A percentile compares a stretch with the other conserved stretches of the same genome.
Conservation (phyloP, 345 rosid genomes). For the Gossypium herbaceum region DNA sequence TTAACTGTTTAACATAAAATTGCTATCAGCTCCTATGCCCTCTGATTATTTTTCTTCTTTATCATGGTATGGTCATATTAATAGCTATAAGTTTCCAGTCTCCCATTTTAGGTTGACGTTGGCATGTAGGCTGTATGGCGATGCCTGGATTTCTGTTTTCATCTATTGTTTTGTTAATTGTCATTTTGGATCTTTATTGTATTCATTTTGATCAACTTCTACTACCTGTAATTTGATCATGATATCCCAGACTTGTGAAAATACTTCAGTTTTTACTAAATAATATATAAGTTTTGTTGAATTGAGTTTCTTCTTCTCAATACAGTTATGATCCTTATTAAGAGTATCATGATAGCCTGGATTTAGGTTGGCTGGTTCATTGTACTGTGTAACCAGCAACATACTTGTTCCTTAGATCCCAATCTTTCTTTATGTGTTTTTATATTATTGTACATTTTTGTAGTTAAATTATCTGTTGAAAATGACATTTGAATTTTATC, state of each 20-base stretch:
- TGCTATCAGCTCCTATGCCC: background rate
- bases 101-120: background rate
- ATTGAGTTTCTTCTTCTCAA: background rate
- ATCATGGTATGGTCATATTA: background rate
- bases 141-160: background rate
- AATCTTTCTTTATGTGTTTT: background rate
- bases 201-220: background rate
- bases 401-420: background rate
- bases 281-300: background rate
- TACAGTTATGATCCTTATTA: background rate
- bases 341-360: background rate
- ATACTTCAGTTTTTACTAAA: background rate
- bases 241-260: background rate
- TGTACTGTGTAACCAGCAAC: background rate
- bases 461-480: background rate
- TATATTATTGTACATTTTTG: background rate
- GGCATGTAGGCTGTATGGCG: background rate
- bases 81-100: background rate
- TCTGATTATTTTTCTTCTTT: background rate
- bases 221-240: background rate
- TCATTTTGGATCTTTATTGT: background rate
- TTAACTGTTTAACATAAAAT: background rate
- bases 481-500: background rate
- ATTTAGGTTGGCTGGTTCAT: slow-evolving; percentile 1
- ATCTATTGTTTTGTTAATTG: background rate